A percentile compares a stretch with the other conserved stretches of the same genome.
Conservation (phyloP, 106 monocot species). For the Phalaenopsis aphrodite region DNA sequence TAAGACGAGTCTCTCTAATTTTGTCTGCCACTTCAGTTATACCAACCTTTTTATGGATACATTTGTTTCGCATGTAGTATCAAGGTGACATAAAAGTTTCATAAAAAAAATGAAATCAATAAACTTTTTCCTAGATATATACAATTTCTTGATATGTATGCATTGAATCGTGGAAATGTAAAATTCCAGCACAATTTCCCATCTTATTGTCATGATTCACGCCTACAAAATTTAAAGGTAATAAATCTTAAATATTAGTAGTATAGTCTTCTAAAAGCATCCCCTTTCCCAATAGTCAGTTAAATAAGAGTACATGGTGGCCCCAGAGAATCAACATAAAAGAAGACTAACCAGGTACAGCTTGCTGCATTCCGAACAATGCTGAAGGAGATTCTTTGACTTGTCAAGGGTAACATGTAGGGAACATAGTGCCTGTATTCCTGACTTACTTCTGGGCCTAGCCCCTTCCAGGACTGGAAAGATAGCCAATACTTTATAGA, state of each 20-base stretch:
- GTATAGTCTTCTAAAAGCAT: neutral
- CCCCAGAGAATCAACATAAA: neutral
- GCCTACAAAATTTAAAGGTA: neutral
- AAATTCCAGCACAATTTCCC: neutral
- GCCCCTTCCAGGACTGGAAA: slow-evolving; percentile 63
- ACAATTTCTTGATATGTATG: neutral
- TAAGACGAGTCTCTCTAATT: too few relatives aligned
- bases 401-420: slow-evolving; percentile 63
- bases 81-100: neutral
- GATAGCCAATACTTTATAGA: slow-evolving; percentile 49
- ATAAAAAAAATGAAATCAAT: neutral
- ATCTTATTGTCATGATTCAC: neutral
- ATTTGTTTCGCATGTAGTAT: neutral
- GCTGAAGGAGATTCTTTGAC: slow-evolving; percentile 64
- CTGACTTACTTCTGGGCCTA: slow-evolving; percentile 69
- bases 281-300: neutral
- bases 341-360: slow-evolving; percentile 62
- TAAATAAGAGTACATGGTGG: too few relatives aligned
- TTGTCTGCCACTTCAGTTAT: too few relatives aligned
- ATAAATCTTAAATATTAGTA: neutral
- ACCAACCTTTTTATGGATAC: too few relatives aligned
- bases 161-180: neutral
- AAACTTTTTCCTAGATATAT: neutral
- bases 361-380: slow-evolving; percentile 84
- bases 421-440: slow-evolving; percentile 62